Conservation (phyloP, 2,329 filamentous ascomycete species). For the Scytalidium lignicola region DNA sequence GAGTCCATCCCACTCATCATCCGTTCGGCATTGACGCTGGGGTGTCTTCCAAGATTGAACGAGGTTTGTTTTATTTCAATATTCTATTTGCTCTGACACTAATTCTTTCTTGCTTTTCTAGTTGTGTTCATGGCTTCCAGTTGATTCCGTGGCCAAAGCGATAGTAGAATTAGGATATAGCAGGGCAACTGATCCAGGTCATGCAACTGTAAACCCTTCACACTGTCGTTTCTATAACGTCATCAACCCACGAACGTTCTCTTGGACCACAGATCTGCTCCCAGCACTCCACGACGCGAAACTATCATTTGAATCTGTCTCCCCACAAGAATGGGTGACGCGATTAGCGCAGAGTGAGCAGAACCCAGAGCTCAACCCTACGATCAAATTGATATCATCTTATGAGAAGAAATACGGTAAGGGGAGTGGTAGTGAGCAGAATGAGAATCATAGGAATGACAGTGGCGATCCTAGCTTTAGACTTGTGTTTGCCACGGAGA, state of each 20-base stretch:
- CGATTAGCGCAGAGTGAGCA: slow-evolving; percentile 39
- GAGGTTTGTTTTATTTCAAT: slow-evolving; percentile 25
- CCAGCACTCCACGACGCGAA: slow-evolving; percentile 42
- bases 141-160: slow-evolving; percentile 37
- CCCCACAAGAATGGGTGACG: slow-evolving; percentile 39
- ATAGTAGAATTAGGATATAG: slow-evolving; percentile 33
- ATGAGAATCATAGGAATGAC: slow-evolving; percentile 2
- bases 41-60: slow-evolving; percentile 38
- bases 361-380: slow-evolving; percentile 45
- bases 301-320: slow-evolving; percentile 38
- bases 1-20: slow-evolving; percentile 51
- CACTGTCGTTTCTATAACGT: slow-evolving; percentile 43
- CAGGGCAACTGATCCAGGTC: slow-evolving; percentile 4
- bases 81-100: slow-evolving; percentile 15
- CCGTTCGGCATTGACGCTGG: slow-evolving; percentile 37
- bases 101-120: slow-evolving; percentile 4
- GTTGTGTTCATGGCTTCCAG: slow-evolving; percentile 39
- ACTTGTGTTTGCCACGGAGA: slow-evolving; percentile 34
- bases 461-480: too few relatives aligned
- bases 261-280: slow-evolving; percentile 47
- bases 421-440: slow-evolving; percentile 11
- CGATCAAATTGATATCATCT: slow-evolving; percentile 48
- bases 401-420: slow-evolving; percentile 46
- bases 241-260: slow-evolving; percentile 41
- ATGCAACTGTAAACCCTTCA: slow-evolving; percentile 14